Evolutionary conservation across 2,329 filamentous ascomycete species (phyloP).

Genomic region (Tympanopsis confertula): DNA sequence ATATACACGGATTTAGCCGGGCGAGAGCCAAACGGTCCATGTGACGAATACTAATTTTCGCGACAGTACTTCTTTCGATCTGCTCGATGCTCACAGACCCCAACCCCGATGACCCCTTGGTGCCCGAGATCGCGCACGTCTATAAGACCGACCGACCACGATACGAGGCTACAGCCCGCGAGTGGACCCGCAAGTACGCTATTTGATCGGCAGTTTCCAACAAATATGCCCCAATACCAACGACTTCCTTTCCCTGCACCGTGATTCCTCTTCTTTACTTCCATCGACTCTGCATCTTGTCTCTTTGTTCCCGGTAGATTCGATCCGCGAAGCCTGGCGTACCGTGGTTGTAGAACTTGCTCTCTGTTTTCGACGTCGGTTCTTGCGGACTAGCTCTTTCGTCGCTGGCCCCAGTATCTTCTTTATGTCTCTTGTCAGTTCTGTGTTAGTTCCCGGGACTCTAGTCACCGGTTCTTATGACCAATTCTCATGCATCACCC

Average conservation of each 20-base stretch:
- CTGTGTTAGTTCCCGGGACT: neutral
- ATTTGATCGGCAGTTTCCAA: conserved; percentile 45
- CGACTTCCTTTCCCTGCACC: too few species aligned
- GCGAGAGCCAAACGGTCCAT: too few species aligned
- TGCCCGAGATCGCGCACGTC: conserved; percentile 96
- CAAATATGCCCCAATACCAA: neutral
- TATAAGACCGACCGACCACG: conserved; percentile 97
- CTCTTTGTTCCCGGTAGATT: conserved; percentile 1
- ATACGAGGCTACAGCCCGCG: conserved; percentile 91
- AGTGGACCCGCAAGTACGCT: conserved; percentile 99
- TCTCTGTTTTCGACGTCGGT: neutral
- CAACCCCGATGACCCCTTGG: conserved; percentile 96
- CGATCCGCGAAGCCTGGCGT: conserved; percentile 1
- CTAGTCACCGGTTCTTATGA: neutral
- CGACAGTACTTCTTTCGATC: conserved; percentile 94
- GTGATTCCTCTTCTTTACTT: neutral
- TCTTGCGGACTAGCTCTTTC: neutral
- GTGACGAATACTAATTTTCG: too few species aligned
- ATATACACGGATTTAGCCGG: too few species aligned
- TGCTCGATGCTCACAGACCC: conserved; percentile 99
- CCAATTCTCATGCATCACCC: neutral
- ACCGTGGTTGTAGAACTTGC: neutral
- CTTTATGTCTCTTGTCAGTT: neutral
- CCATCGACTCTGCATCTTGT: neutral
- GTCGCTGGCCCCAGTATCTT: neutral